These are phyloP conservation scores for Oryza nivara DNA, from an alignment of 176 grass and related monocot species.

Conservation along the genomic window DNA sequence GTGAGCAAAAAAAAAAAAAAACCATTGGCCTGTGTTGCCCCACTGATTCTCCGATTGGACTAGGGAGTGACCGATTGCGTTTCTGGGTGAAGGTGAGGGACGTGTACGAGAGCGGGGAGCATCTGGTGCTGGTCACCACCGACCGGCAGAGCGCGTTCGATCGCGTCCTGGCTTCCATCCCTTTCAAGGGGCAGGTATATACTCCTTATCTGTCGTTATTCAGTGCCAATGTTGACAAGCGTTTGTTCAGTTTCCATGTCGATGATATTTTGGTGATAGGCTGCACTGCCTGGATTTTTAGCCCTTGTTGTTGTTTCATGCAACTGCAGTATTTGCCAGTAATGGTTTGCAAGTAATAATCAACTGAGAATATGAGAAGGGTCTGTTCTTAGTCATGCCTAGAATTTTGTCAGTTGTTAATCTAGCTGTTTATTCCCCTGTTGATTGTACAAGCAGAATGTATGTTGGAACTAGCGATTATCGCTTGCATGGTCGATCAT, in stretches of 20 bases:
- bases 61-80: not conserved
- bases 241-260: not conserved
- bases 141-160: conserved; percentile 97
- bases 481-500: not conserved
- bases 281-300: not conserved
- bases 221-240: not conserved
- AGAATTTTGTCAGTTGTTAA: not conserved
- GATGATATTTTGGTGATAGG: not conserved
- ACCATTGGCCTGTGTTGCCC: not conserved
- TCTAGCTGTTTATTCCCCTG: not conserved
- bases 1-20: conserved; percentile 35
- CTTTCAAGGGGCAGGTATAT: conserved; percentile 98
- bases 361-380: not conserved
- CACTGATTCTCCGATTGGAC: not conserved
- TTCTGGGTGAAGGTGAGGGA: conserved; percentile 74
- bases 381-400: not conserved
- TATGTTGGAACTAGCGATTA: not conserved
- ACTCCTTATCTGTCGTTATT: not conserved
- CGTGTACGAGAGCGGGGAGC: conserved; percentile 83
- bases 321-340: not conserved
- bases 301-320: conserved; percentile 3
- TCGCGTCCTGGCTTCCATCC: conserved; percentile 86
- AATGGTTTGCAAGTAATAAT: not conserved
- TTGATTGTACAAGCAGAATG: not conserved
- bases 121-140: conserved; percentile 90